A percentile compares a stretch with the other conserved stretches of the same genome.
phyloP scores from a whole-genome alignment of 305 asterid genomes.

The Euphrasia arctica region DNA sequence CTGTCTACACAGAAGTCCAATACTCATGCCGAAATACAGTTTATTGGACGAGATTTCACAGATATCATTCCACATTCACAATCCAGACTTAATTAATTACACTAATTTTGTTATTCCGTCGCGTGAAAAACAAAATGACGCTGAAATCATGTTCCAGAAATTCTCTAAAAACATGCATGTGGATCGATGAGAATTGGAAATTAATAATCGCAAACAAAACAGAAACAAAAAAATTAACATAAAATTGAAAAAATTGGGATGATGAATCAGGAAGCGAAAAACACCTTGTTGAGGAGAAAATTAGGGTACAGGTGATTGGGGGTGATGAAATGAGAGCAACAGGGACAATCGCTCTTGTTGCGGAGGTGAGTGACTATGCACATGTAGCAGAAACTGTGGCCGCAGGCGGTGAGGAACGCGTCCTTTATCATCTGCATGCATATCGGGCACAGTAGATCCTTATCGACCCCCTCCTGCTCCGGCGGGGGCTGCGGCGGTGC shows the following conservation, averaged over 20 bases:
- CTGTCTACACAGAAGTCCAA: too few species aligned
- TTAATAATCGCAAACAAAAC: too few species aligned
- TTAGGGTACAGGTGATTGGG: constrained; percentile 66
- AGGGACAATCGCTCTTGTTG: constrained; percentile 70
- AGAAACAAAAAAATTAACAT: constrained; percentile 1
- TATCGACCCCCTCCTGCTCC: constrained; percentile 34
- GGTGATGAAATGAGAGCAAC: constrained; percentile 56
- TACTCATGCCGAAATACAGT: too few species aligned
- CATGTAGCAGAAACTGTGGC: constrained; percentile 84
- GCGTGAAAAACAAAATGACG: too few species aligned
- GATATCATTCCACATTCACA: too few species aligned
- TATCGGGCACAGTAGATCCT: constrained; percentile 63
- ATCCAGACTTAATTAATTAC: too few species aligned
- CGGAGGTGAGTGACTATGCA: constrained; percentile 75
- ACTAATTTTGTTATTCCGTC: too few species aligned
- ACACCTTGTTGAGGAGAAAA: constrained; percentile 82
- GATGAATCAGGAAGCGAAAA: neutral
- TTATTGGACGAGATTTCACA: too few species aligned
- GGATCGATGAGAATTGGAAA: too few species aligned
- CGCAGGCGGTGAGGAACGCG: constrained; percentile 65
- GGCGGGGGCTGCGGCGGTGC: constrained; percentile 33
- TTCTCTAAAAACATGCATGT: too few species aligned
- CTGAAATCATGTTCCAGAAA: too few species aligned
- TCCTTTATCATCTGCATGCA: constrained; percentile 70
- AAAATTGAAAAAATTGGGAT: neutral